phyloP scores from a whole-genome alignment of 139 green algal genomes.

The Klebsormidium nitens region DNA sequence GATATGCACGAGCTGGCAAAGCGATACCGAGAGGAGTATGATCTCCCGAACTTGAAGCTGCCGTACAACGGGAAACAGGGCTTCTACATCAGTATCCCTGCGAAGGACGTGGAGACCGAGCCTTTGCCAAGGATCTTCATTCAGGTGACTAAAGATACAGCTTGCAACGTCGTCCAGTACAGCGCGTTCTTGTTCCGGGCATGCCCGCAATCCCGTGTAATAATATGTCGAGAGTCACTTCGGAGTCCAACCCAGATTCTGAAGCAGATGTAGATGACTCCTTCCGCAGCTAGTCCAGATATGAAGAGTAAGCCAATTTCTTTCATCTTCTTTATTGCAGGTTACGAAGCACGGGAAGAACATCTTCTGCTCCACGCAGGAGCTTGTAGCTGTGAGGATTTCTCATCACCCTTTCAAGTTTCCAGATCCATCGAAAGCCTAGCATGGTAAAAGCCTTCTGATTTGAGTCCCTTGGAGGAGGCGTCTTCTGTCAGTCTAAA shows the following conservation, averaged over 20 bases:
- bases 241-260: background rate
- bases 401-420: too few species aligned
- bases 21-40: constrained; percentile 42
- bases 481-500: too few species aligned
- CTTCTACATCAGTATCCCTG: constrained; percentile 57
- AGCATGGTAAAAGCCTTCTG: too few species aligned
- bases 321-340: constrained; percentile 49
- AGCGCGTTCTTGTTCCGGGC: background rate
- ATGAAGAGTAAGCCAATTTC: constrained; percentile 46
- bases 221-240: background rate
- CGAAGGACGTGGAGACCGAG: constrained; percentile 17
- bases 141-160: constrained; percentile 9
- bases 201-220: background rate
- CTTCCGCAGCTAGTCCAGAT: background rate
- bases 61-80: constrained; percentile 60
- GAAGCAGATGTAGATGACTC: background rate
- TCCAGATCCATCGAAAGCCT: too few species aligned
- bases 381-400: constrained; percentile 72
- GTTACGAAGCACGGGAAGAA: constrained; percentile 26
- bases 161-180: background rate
- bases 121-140: constrained; percentile 15
- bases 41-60: constrained; percentile 46
- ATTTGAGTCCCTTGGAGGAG: too few species aligned
- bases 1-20: constrained; percentile 62
- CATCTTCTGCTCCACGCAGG: constrained; percentile 58